Percentiles rank a stretch among this genome's conserved stretches.
Conservation (phyloP, 352 stramenopile genomes). For the Stramenopiles sp. region DNA sequence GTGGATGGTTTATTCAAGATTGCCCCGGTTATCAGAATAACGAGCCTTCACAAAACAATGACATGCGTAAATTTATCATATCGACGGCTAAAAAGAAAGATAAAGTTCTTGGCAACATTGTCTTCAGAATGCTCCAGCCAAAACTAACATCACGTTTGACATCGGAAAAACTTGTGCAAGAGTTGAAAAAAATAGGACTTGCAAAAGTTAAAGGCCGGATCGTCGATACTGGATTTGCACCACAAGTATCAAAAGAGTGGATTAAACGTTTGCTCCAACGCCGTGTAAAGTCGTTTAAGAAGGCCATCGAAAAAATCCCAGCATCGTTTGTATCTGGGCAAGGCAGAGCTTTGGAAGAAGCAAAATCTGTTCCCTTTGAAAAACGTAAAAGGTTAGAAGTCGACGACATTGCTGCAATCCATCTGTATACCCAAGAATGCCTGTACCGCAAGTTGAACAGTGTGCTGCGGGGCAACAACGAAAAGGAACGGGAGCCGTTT, state of each 20-base stretch:
- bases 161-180: conserved; percentile 3
- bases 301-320: not conserved
- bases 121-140: not conserved
- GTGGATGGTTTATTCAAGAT: conserved; percentile 3
- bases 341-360: not conserved
- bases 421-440: conserved; percentile 4
- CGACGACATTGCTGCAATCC: not conserved
- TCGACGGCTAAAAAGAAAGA: not conserved
- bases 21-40: not conserved
- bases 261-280: not conserved
- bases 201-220: not conserved
- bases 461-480: not conserved
- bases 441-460: conserved; percentile 7
- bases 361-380: not conserved
- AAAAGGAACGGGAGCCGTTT: conserved; percentile 4
- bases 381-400: conserved; percentile 5
- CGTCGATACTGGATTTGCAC: conserved; percentile 7
- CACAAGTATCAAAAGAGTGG: conserved; percentile 6
- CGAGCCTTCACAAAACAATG: not conserved
- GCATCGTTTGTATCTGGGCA: conserved; percentile 7
- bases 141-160: not conserved
- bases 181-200: conserved; percentile 1
- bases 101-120: conserved; percentile 1
- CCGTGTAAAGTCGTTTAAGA: not conserved
- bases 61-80: conserved; percentile 6